phyloP scores from a whole-genome alignment of 2,329 filamentous ascomycete genomes.

The Davidsoniella australis region DNA sequence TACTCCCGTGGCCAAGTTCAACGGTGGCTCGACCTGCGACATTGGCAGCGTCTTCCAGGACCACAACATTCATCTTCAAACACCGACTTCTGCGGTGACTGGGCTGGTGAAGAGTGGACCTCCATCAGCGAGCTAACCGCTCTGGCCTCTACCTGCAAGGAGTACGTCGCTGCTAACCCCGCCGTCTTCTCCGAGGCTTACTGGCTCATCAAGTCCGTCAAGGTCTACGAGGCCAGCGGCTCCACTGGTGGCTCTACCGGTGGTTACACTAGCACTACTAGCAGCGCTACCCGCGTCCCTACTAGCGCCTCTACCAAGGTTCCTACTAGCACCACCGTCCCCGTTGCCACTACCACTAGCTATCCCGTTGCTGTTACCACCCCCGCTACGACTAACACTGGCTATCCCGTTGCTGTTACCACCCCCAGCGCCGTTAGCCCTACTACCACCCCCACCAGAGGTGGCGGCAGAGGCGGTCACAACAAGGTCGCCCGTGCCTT shows the following conservation, averaged over 20 bases:
- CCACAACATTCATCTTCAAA: slow-evolving; percentile 69
- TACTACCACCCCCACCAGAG: neutral
- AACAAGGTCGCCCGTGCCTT: slow-evolving; percentile 3
- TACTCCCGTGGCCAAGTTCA: slow-evolving; percentile 49
- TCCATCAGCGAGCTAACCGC: slow-evolving; percentile 38
- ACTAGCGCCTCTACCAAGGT: too few relatives aligned
- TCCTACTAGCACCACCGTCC: too few relatives aligned
- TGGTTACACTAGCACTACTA: too few relatives aligned
- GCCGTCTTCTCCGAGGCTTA: slow-evolving; percentile 53
- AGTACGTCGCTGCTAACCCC: slow-evolving; percentile 57
- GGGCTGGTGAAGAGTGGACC: slow-evolving; percentile 58
- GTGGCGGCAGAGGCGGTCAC: too few relatives aligned
- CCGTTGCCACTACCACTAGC: too few relatives aligned
- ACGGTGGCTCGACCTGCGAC: slow-evolving; percentile 48
- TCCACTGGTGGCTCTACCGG: neutral
- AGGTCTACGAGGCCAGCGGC: slow-evolving; percentile 29
- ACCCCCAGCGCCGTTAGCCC: too few relatives aligned
- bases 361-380: too few relatives aligned
- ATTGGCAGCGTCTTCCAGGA: slow-evolving; percentile 52
- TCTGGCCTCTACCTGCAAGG: slow-evolving; percentile 47
- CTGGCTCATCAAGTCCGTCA: slow-evolving; percentile 59
- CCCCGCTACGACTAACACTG: too few relatives aligned
- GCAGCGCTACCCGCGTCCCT: too few relatives aligned
- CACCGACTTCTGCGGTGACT: slow-evolving; percentile 74
- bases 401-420: too few relatives aligned